phyloP scores from a whole-genome alignment of 805 yeast genomes.

The Lipomyces kockii region DNA sequence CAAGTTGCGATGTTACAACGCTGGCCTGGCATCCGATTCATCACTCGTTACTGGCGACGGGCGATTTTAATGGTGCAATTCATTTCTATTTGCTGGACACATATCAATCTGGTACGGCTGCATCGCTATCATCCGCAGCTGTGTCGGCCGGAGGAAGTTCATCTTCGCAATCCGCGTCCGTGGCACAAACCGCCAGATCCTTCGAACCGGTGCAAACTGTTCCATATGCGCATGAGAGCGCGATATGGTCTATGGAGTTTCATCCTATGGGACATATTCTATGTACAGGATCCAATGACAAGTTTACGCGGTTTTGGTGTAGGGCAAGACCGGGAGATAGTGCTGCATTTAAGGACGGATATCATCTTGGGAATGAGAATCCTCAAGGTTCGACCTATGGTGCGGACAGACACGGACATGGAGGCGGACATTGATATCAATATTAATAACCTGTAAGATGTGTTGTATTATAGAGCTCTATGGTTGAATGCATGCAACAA shows the following conservation, averaged over 20 bases:
- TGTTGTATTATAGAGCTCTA: not conserved
- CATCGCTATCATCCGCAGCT: constrained; percentile 33
- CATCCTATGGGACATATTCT: constrained; percentile 93
- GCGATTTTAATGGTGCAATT: constrained; percentile 87
- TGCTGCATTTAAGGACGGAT: constrained; percentile 76
- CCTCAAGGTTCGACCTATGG: not conserved
- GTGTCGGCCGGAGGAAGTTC: constrained; percentile 4
- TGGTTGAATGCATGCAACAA: not conserved
- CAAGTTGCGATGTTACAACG: constrained; percentile 82
- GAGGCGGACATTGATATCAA: not conserved
- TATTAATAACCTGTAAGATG: not conserved
- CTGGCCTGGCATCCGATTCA: constrained; percentile 94
- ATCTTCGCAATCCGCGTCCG: constrained; percentile 27
- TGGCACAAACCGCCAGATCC: constrained; percentile 25
- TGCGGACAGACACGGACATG: constrained; percentile 1
- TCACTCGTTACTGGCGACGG: constrained; percentile 75
- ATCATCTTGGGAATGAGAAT: constrained; percentile 51
- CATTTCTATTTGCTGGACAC: constrained; percentile 71
- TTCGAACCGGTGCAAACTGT: constrained; percentile 52
- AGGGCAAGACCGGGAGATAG: constrained; percentile 91
- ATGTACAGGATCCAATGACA: constrained; percentile 91
- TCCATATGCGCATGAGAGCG: constrained; percentile 94
- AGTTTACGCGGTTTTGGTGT: constrained; percentile 92
- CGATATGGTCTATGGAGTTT: constrained; percentile 85
- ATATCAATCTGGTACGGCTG: constrained; percentile 40